Evolutionary conservation across 768 basidiomycete genomes (phyloP).

Genomic region (Tylopilus balloui): DNA sequence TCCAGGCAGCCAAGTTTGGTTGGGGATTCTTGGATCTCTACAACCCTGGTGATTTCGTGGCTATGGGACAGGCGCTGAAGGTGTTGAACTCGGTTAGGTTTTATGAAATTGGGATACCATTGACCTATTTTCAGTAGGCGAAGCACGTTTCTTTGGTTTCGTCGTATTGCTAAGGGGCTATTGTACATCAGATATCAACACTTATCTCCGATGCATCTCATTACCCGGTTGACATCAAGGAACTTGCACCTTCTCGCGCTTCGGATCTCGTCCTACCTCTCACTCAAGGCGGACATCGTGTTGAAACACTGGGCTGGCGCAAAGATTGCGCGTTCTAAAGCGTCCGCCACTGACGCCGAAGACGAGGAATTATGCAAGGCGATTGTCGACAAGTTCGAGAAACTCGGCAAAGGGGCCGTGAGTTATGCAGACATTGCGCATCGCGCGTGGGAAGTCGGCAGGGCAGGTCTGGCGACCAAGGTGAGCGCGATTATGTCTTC

Average conservation of each 20-base stretch:
- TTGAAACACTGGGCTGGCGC: slow-evolving; percentile 95
- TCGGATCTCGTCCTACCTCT: slow-evolving; percentile 80
- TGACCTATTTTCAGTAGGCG: slow-evolving; percentile 85
- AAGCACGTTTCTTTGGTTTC: not conserved
- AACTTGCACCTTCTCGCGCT: slow-evolving; percentile 91
- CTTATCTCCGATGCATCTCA: slow-evolving; percentile 73
- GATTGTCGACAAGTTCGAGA: slow-evolving; percentile 89
- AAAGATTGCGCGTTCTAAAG: slow-evolving; percentile 75
- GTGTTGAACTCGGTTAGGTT: slow-evolving; percentile 91
- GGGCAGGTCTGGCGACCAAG: slow-evolving; percentile 78
- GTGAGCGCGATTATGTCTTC: slow-evolving; percentile 34
- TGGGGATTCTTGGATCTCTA: slow-evolving; percentile 90
- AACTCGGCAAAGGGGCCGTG: slow-evolving; percentile 70
- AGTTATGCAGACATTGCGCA: slow-evolving; percentile 95
- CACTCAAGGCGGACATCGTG: slow-evolving; percentile 79
- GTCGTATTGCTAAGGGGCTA: not conserved
- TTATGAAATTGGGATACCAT: slow-evolving; percentile 89
- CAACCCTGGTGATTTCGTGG: slow-evolving; percentile 87
- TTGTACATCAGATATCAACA: slow-evolving; percentile 62
- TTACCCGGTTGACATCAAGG: slow-evolving; percentile 78
- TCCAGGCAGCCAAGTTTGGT: slow-evolving; percentile 93
- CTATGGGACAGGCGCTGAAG: slow-evolving; percentile 88
- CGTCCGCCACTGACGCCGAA: slow-evolving; percentile 53
- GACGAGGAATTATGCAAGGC: slow-evolving; percentile 76
- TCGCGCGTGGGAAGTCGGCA: slow-evolving; percentile 87